Evolutionary conservation across 2,329 filamentous ascomycete genomes (phyloP), one percentile per base, ranked within the genome.

Genomic region (Xylaria sp.): DNA sequence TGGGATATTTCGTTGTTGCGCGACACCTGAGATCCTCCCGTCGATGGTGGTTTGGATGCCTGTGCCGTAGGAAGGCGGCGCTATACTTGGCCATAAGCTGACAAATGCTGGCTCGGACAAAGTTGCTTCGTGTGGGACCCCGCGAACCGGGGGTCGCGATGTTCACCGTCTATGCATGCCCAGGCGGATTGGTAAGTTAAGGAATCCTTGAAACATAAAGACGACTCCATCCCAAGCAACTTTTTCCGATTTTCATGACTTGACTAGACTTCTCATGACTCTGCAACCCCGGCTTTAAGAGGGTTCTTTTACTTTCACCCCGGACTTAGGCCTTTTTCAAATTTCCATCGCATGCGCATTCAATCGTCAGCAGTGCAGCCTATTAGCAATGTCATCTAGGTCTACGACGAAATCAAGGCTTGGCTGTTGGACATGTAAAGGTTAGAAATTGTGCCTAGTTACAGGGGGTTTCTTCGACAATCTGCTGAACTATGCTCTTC

Each of bases 371-470:
- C 58, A 19, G 5, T 30, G 36, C 58, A 19, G 39, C 32, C 12
- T 34, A 47, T 42, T n/a, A 45, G 21, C 42, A 19, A 47, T 48
- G 30, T 21, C 54, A 30, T 62, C 63, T 12, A 60, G 42, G 0
- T 17, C 54, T 17, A 66, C 2, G 4, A 63, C 32, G 12, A 69
- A 48, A 39, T 54, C 67, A 24, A 68, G 63, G 19, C 58, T 32
- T 19, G 64, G 71, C 47, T 75, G 74, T 51, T 73, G 72, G 73
- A 75, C 74, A 7, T 75, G 74, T 65, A 73, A 69, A 74, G 69
- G 74, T 75, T 45, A 50, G 73, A 69, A 45, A 51, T 19, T 24
- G 14, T 30, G 12, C 32, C 48, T 51, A 12, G n/a, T 8, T 3
- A 39, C 3, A 6, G 6, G 8, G 34, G 6, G 1, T 11, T 11